Conservation (phyloP, 1,139 yeast species). For the Yarrowia galli region DNA sequence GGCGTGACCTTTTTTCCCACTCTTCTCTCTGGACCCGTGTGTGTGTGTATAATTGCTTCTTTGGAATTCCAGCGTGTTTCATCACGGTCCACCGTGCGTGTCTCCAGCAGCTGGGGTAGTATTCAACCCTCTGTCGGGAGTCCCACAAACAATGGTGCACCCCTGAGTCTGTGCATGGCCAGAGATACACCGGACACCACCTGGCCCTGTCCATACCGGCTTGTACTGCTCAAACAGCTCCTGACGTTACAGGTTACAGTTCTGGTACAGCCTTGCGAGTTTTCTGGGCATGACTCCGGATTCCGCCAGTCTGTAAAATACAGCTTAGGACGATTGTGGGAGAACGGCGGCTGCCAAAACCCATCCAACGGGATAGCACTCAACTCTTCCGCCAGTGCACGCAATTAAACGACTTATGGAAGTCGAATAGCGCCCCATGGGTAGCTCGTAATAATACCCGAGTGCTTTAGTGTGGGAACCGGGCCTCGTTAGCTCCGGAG, state of each 20-base stretch:
- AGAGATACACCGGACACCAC: no score
- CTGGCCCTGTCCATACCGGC: slow-evolving; percentile 7
- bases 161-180: slow-evolving; percentile 8
- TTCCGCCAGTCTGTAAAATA: neutral
- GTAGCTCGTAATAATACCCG: neutral
- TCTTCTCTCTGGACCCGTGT: neutral
- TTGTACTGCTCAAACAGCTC: slow-evolving; percentile 1
- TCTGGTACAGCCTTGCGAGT: neutral
- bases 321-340: neutral
- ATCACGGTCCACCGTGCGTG: slow-evolving; percentile 7
- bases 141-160: neutral
- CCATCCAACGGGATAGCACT: no score
- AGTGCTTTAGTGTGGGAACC: neutral
- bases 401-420: neutral
- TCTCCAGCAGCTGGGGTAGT: slow-evolving; percentile 10
- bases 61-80: slow-evolving; percentile 18
- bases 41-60: slow-evolving; percentile 8
- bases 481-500: no score
- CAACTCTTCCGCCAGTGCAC: no score
- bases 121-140: neutral
- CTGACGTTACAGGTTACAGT: neutral
- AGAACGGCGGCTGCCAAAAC: no score
- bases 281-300: neutral
- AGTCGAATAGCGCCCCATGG: neutral
- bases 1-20: neutral